Conservation (phyloP, 257 asterid species). For the Echites panduratus region DNA sequence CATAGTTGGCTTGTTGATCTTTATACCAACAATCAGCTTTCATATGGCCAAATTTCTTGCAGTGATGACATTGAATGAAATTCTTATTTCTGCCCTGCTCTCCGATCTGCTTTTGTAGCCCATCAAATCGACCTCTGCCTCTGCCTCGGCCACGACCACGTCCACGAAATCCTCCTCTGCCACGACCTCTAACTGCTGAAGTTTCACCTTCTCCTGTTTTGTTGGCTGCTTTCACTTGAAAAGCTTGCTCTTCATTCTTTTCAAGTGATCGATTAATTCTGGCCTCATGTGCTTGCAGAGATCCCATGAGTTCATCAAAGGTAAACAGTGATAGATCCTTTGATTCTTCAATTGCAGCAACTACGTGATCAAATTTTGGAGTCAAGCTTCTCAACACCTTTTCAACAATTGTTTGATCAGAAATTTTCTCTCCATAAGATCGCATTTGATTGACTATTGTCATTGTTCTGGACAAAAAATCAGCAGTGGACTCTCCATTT, state of each 20-base stretch:
- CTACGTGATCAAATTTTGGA: constrained; percentile 3
- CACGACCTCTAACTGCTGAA: neutral
- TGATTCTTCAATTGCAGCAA: constrained; percentile 14
- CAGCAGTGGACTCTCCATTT: too few species aligned
- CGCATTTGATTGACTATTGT: neutral
- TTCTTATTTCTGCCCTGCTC: neutral
- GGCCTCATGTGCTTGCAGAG: constrained; percentile 1
- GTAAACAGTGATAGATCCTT: neutral
- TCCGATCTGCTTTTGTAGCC: too few species aligned
- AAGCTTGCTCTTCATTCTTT: neutral
- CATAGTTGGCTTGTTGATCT: too few species aligned
- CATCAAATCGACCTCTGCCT: too few species aligned
- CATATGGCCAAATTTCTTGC: neutral
- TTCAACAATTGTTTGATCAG: neutral
- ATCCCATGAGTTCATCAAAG: constrained; percentile 9
- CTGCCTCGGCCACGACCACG: neutral
- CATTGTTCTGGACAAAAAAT: too few species aligned
- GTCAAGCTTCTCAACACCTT: constrained; percentile 8
- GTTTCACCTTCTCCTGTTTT: neutral
- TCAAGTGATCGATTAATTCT: neutral
- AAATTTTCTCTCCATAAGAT: neutral
- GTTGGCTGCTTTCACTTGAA: neutral
- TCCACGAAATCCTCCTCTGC: neutral
- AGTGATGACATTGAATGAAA: constrained; percentile 2
- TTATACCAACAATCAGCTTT: too few species aligned